Evolutionary conservation across 1,139 yeast genomes (phyloP).

Genomic region (Geotrichum siamense): DNA sequence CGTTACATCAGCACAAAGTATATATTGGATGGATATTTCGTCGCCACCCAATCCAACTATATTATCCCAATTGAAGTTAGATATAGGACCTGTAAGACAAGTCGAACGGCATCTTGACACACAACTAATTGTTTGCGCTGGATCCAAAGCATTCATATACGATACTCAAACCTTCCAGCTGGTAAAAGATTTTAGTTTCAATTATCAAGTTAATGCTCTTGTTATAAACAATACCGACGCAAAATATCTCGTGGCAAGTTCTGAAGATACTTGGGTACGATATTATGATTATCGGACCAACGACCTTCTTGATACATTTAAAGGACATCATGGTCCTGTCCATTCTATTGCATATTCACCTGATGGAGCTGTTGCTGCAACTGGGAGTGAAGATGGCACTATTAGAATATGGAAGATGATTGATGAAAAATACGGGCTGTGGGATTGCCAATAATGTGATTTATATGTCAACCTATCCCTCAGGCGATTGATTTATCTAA

Average conservation of each 20-base stretch:
- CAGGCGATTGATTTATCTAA: no score
- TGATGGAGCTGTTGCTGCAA: conserved; percentile 41
- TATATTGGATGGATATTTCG: conserved; percentile 1
- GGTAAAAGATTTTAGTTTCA: conserved; percentile 22
- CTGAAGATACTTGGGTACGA: conserved; percentile 35
- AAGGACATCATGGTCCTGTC: conserved; percentile 38
- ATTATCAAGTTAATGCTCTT: conserved; percentile 31
- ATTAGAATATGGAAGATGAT: conserved; percentile 52
- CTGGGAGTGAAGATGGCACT: conserved; percentile 66
- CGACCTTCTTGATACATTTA: conserved; percentile 26
- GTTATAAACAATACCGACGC: conserved; percentile 25
- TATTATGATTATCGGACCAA: conserved; percentile 32
- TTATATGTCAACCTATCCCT: no score
- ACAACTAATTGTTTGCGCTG: neutral
- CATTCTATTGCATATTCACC: conserved; percentile 35
- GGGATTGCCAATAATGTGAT: no score
- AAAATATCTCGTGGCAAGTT: conserved; percentile 31
- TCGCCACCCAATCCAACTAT: neutral
- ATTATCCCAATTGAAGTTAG: neutral
- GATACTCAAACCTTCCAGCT: neutral
- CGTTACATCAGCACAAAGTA: neutral
- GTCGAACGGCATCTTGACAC: neutral
- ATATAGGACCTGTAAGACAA: neutral
- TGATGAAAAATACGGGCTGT: conserved; percentile 33
- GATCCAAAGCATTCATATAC: neutral